Evolutionary conservation across 1,284 basidiomycete genomes (phyloP).

Genomic region (Pyrrhoderma lamaoense): DNA sequence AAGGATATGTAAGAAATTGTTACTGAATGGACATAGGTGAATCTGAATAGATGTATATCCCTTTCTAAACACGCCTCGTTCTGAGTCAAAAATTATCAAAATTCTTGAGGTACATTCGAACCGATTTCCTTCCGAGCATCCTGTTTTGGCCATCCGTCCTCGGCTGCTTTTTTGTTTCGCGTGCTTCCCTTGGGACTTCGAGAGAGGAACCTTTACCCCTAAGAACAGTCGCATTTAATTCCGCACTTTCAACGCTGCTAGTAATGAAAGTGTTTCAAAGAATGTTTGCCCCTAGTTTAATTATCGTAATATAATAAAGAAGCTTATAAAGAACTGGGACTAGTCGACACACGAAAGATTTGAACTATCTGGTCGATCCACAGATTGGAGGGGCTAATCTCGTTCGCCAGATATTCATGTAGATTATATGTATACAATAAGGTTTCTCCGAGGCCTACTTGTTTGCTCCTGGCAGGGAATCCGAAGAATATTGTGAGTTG

Average conservation of each 20-base stretch:
- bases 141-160: constrained; percentile 6
- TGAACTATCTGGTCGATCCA: background rate
- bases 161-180: constrained; percentile 9
- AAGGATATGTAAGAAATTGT: constrained; percentile 9
- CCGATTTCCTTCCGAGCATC: constrained; percentile 13
- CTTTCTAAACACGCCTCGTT: background rate
- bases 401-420: too few species aligned
- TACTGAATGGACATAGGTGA: constrained; percentile 5
- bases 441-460: too few species aligned
- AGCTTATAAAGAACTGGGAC: background rate
- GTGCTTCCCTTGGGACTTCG: background rate
- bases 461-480: too few species aligned
- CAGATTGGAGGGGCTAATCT: background rate
- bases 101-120: constrained; percentile 3
- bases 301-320: too few species aligned
- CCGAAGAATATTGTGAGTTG: too few species aligned
- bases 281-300: too few species aligned
- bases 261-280: too few species aligned
- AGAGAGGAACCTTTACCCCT: constrained; percentile 2
- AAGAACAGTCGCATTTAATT: background rate
- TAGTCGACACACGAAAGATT: background rate
- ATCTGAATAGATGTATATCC: background rate
- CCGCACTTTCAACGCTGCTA: constrained; percentile 6
- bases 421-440: too few species aligned
- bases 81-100: background rate